phyloP scores from a whole-genome alignment of 1,139 yeast genomes.

The Blastobotrys apis region DNA sequence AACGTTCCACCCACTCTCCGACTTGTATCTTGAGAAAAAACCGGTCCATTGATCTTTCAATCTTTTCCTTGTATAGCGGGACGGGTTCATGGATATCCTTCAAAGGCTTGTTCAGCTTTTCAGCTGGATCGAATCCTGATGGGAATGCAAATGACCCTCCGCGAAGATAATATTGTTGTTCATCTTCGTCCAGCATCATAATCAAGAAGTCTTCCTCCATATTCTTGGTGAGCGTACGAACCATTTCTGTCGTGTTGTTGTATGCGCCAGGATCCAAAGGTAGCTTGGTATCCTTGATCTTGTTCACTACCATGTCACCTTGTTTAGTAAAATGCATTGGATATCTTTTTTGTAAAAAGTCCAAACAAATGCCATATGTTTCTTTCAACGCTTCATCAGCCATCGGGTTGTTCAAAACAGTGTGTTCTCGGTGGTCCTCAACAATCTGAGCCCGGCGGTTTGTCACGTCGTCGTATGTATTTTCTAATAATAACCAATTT shows the following conservation, averaged over 20 bases:
- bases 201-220: slow-evolving; percentile 69
- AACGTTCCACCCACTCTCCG: slow-evolving; percentile 53
- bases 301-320: slow-evolving; percentile 20
- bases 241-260: slow-evolving; percentile 30
- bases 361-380: slow-evolving; percentile 47
- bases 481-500: slow-evolving; percentile 67
- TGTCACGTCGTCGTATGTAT: slow-evolving; percentile 50
- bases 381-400: slow-evolving; percentile 51
- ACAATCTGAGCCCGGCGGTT: slow-evolving; percentile 43
- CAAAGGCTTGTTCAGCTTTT: slow-evolving; percentile 43
- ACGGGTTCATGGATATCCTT: slow-evolving; percentile 55
- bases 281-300: slow-evolving; percentile 21
- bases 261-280: slow-evolving; percentile 20
- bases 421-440: slow-evolving; percentile 42
- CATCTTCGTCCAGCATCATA: slow-evolving; percentile 50
- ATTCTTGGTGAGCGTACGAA: slow-evolving; percentile 44
- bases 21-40: slow-evolving; percentile 49
- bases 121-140: slow-evolving; percentile 65
- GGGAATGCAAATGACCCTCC: slow-evolving; percentile 69
- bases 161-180: slow-evolving; percentile 56
- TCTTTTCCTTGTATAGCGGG: slow-evolving; percentile 53
- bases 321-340: slow-evolving; percentile 49
- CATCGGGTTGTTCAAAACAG: slow-evolving; percentile 40
- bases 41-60: slow-evolving; percentile 58
- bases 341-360: slow-evolving; percentile 50